Conservation (phyloP, 2,329 filamentous ascomycete species). For the Bimuria novae-zelandiae region DNA sequence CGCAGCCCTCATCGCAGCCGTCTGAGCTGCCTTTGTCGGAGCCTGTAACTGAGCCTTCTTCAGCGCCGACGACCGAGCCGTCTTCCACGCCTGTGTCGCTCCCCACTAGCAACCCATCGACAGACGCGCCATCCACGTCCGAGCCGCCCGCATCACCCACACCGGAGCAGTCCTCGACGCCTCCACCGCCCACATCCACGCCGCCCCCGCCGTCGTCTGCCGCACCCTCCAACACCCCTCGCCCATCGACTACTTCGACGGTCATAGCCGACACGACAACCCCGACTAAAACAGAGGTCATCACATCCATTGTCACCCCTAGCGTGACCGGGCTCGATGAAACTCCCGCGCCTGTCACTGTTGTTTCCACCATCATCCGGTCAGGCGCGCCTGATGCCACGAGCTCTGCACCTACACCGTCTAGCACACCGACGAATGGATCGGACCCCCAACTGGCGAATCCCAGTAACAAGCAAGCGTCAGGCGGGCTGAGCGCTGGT, state of each 20-base stretch:
- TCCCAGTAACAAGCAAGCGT: constrained; percentile 12
- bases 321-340: constrained; percentile 11
- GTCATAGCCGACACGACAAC: constrained; percentile 32
- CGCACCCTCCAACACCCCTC: constrained; percentile 10
- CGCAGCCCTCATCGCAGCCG: constrained; percentile 1
- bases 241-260: constrained; percentile 10
- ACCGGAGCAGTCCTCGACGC: background rate
- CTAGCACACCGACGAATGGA: background rate
- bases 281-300: constrained; percentile 20
- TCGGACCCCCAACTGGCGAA: constrained; percentile 17
- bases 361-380: constrained; percentile 17
- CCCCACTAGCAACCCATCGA: constrained; percentile 10
- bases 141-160: constrained; percentile 3
- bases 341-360: constrained; percentile 4
- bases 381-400: constrained; percentile 3
- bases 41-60: constrained; percentile 15
- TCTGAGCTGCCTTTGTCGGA: constrained; percentile 4
- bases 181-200: constrained; percentile 7
- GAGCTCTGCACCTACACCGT: constrained; percentile 17
- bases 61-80: constrained; percentile 1
- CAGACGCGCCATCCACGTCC: constrained; percentile 9
- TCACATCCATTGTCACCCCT: constrained; percentile 19
- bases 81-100: constrained; percentile 20
- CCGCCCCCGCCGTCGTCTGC: constrained; percentile 15
- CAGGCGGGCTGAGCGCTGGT: constrained; percentile 59